A percentile compares a stretch with the other conserved stretches of the same genome.
phyloP scores from a whole-genome alignment of 2,329 filamentous ascomycete species.

The Aureobasidium sp. region DNA sequence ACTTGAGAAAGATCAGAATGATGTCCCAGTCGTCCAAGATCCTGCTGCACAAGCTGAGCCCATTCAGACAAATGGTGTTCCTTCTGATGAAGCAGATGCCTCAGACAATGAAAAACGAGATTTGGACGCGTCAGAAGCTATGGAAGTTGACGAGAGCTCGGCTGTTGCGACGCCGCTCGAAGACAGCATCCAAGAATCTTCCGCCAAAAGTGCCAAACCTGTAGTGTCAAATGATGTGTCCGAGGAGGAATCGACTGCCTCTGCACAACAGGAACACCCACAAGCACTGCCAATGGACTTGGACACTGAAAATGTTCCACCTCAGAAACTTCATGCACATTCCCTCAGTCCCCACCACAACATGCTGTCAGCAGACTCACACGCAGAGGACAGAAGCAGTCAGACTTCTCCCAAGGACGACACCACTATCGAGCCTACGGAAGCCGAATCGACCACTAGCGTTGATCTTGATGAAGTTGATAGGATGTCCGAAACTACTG shows the following conservation, averaged over 20 bases:
- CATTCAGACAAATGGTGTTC: background rate
- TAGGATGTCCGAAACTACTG: constrained; percentile 11
- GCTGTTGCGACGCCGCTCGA: background rate
- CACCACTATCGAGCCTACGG: constrained; percentile 13
- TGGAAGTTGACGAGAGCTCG: background rate
- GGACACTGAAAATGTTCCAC: background rate
- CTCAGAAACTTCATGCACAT: background rate
- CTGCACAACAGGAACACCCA: background rate
- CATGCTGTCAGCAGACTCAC: constrained; percentile 11
- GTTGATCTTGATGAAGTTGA: constrained; percentile 13
- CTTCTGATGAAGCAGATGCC: background rate
- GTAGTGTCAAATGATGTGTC: background rate
- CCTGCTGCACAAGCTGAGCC: background rate
- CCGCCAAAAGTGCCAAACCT: background rate
- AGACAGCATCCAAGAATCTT: background rate
- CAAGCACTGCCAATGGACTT: background rate
- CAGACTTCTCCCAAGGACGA: constrained; percentile 15
- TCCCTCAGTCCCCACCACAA: constrained; percentile 3
- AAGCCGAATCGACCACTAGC: constrained; percentile 16
- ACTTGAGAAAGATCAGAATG: background rate
- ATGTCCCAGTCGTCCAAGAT: background rate
- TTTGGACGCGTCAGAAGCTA: background rate
- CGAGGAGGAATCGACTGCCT: background rate
- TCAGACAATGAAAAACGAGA: background rate
- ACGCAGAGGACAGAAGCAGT: constrained; percentile 14